Base-by-base conservation (phyloP, 805 yeast species). In the Candida coquimbonensis region DNA sequence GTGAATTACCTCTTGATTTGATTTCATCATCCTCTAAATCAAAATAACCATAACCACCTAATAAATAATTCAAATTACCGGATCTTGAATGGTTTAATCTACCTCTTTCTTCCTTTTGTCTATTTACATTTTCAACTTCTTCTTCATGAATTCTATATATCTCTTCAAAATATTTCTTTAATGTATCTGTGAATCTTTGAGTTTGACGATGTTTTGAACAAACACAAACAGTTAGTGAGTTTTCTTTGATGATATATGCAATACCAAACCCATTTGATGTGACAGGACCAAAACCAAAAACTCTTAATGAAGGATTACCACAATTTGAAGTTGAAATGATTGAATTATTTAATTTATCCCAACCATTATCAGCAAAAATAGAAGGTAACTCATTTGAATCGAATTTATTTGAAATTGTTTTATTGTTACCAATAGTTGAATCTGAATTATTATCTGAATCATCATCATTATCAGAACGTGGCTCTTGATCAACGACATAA, bases 261-360 rank as follows among this genome's bases (percentile, higher is more conserved):
- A 89, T 75, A n/a, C 96, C 96, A 63, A 83, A 88, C 3, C 97
- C 97, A 58, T 87, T 90, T 40, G 88, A 83, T 13, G 84, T 73
- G 2, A 88, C 90, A 3, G 97, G 96, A 4, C 96, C 95, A 59
- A 89, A 89, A 0, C 97, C 97, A 68, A 89, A 89, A 42, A 83
- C 71, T 51, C 84, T 81, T 47, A 89, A 70, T 1, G 96, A 84
- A 7, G 96, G 95, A 61, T 89, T 89, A 35, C 96, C 96, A 68
- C 97, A 89, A 64, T 89, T 89, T 16, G 90, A 81, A 6, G 93
- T 85, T 13, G 95, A 85, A 25, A 89, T 68, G 19, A 88, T 75
- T 6, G 91, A 83, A 53, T 81, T 85, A 65, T 87, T 87, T 48
- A 89, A 66, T 59, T 80, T 78, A 55, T 83, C 87, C 96, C 96